Percentiles rank a stretch among this genome's conserved stretches.
Conservation (phyloP, 768 basidiomycete genomes). For the Xanthoconium stramineum region DNA sequence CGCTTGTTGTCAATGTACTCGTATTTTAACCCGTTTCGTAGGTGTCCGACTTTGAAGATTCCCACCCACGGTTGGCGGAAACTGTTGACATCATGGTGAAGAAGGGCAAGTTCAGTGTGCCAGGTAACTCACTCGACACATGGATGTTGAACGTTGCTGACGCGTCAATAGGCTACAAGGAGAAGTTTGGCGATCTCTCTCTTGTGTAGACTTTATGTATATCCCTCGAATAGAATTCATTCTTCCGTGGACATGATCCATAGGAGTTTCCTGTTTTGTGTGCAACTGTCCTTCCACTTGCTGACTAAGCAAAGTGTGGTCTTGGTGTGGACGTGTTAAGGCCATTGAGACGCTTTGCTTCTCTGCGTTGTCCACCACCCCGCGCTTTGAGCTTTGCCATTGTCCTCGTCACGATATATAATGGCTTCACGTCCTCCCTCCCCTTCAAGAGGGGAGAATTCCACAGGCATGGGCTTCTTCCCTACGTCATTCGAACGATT, state of each 20-base stretch:
- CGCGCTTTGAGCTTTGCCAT: conserved; percentile 2
- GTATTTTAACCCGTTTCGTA: conserved; percentile 29
- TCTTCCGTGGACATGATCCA: neutral
- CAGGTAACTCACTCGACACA: conserved; percentile 49
- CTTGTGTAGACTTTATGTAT: conserved; percentile 62
- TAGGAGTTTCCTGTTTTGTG: neutral
- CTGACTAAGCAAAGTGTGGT: conserved; percentile 23
- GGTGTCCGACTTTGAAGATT: conserved; percentile 87
- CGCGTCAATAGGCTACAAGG: conserved; percentile 67
- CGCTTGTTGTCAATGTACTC: neutral
- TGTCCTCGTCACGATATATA: conserved; percentile 19
- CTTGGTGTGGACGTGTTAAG: neutral
- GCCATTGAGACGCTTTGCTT: conserved; percentile 4
- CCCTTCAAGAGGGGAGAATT: conserved; percentile 32
- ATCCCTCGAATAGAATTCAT: conserved; percentile 21
- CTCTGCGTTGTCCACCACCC: conserved; percentile 1
- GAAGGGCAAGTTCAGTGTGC: conserved; percentile 98
- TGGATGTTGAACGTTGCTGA: neutral
- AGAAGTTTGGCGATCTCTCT: conserved; percentile 95
- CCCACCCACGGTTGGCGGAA: conserved; percentile 89
- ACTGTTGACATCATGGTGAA: conserved; percentile 92
- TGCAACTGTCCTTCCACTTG: neutral
- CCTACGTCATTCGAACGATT: conserved; percentile 71
- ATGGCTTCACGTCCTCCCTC: conserved; percentile 40
- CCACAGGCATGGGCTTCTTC: conserved; percentile 50